Base-by-base conservation (phyloP, 106 monocot species). In the Agapanthus africanus region DNA sequence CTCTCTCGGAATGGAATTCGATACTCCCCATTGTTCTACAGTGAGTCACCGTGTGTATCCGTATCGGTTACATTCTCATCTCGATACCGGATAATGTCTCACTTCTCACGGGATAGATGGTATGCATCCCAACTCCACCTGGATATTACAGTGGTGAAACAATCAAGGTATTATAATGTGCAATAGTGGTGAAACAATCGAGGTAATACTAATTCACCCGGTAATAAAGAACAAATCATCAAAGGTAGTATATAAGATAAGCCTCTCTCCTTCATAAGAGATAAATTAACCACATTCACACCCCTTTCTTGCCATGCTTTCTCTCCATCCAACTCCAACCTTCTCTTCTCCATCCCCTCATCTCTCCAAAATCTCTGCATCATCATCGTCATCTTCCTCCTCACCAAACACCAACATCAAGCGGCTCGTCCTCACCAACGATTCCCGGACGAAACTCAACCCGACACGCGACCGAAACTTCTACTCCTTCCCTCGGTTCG, bases 401-500 rank as follows among this genome's bases (percentile, higher is more conserved):
- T 4, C 41, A 46, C 8, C 67, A 67, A 18, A 32, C 40, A 65
- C 7, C 7, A 10, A 4, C 33, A 76, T 88, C 67, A 80, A 74
- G 31, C 80, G 85, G 25, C 79, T 79, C 7, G 92, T 93, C 38
- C 88, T 93, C 37, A 30, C 72, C 11, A 66, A 69, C 7, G 81
- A 93, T 37, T 88, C 87, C 49, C 78, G 92, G 41, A 67, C 79
- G 21, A 93, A 93, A 72, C 83, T 93, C 28, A 77, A 85, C 79
- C 1, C 63, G 25, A 19, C 9, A 39, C 71, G 83, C 3, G 92
- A 93, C 80, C 73, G 88, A 25, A 83, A 88, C 54, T 93, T 93
- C 80, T 93, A 93, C 78, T 71, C 83, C 40, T 81, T 74, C 79
- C 88, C 92, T 2, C 88, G 88, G 18, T 81, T 93, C 65, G 92